phyloP scores from a whole-genome alignment of 2,329 filamentous ascomycete species.

The Colletotrichum orbiculare region DNA sequence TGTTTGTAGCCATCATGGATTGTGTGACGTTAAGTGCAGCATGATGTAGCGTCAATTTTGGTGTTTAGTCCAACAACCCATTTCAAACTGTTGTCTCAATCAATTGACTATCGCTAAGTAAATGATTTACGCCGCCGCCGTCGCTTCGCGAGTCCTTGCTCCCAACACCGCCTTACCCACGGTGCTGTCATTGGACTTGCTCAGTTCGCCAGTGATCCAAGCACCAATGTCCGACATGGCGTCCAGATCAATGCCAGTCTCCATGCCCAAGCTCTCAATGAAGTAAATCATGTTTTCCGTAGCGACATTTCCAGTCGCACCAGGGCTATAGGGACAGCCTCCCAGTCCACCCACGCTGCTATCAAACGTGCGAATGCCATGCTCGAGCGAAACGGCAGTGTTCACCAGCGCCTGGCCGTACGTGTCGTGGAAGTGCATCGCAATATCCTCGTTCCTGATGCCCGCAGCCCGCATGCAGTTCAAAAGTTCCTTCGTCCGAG shows the following conservation, averaged over 20 bases:
- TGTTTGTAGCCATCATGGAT: too few species aligned
- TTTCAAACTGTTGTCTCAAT: too few species aligned
- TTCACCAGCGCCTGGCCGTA: slow-evolving; percentile 90
- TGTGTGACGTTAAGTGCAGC: too few species aligned
- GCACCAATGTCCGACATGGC: slow-evolving; percentile 74
- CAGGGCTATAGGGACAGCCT: slow-evolving; percentile 86
- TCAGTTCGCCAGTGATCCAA: slow-evolving; percentile 76
- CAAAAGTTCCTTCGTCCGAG: slow-evolving; percentile 72
- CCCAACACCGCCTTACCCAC: slow-evolving; percentile 75
- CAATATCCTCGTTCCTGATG: slow-evolving; percentile 76
- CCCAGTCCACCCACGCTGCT: slow-evolving; percentile 83
- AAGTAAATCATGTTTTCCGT: slow-evolving; percentile 88
- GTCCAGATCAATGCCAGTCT: slow-evolving; percentile 78
- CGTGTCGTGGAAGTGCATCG: slow-evolving; percentile 90
- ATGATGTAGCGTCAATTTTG: too few species aligned
- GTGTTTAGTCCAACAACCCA: too few species aligned
- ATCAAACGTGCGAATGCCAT: slow-evolving; percentile 84
- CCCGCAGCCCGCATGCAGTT: slow-evolving; percentile 73
- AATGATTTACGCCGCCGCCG: slow-evolving; percentile 13
- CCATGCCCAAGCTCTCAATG: slow-evolving; percentile 77
- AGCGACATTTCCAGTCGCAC: slow-evolving; percentile 86
- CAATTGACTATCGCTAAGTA: not conserved
- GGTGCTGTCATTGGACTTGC: slow-evolving; percentile 71
- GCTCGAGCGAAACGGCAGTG: slow-evolving; percentile 79
- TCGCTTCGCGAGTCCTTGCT: slow-evolving; percentile 48